These are phyloP conservation scores for Colletotrichum somersetense DNA, from an alignment of 2,329 filamentous ascomycete species.

Conservation along the genomic window DNA sequence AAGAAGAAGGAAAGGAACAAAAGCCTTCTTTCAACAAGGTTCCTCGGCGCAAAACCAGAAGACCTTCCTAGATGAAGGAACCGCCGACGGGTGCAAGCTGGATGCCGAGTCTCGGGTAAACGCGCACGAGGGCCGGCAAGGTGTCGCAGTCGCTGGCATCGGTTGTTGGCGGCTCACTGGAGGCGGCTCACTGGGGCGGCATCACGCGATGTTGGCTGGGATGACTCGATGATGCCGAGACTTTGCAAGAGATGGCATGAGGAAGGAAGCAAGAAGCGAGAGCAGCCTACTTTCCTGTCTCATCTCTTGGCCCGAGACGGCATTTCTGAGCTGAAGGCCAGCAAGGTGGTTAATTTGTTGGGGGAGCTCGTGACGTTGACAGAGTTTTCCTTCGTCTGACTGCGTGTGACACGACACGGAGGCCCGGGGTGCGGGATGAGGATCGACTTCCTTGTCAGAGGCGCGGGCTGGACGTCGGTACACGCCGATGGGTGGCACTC, in stretches of 20 bases:
- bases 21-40: too few relatives aligned
- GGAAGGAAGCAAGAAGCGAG: slow-evolving; percentile 33
- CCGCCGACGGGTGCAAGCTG: background rate
- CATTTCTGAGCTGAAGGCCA: slow-evolving; percentile 2
- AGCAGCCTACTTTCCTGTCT: slow-evolving; percentile 17
- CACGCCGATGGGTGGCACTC: slow-evolving; percentile 6
- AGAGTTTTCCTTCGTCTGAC: background rate
- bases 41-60: background rate
- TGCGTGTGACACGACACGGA: background rate
- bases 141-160: too few relatives aligned
- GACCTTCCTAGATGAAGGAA: background rate
- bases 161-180: too few relatives aligned
- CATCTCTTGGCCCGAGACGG: slow-evolving; percentile 15
- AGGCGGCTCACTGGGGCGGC: too few relatives aligned
- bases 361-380: background rate
- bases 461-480: slow-evolving; percentile 28
- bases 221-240: slow-evolving; percentile 36
- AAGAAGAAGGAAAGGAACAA: too few relatives aligned
- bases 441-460: slow-evolving; percentile 11
- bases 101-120: background rate
- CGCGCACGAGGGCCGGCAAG: background rate
- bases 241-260: slow-evolving; percentile 16
- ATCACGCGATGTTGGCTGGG: slow-evolving; percentile 31
- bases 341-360: slow-evolving; percentile 22
- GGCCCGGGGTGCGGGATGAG: slow-evolving; percentile 18